phyloP scores from a whole-genome alignment of 1,284 basidiomycete genomes.

The Microbotryum violaceum region DNA sequence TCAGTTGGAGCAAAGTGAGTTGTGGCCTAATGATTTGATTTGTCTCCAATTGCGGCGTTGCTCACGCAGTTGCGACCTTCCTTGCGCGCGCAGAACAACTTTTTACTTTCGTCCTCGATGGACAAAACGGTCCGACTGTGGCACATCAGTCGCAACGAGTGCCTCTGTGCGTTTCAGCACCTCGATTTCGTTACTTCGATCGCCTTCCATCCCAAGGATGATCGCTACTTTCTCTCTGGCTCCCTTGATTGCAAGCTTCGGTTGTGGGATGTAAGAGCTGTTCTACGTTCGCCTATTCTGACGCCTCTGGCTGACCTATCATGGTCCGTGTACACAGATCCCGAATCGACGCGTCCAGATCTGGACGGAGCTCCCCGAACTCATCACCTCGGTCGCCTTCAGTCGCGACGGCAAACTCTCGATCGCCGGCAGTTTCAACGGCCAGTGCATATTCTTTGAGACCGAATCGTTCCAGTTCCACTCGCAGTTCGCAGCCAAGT shows the following conservation, averaged over 20 bases:
- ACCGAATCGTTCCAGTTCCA: constrained; percentile 36
- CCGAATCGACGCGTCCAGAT: constrained; percentile 31
- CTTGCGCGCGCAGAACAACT: constrained; percentile 36
- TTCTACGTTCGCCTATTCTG: background rate
- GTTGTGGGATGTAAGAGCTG: constrained; percentile 38
- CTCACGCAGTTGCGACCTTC: no score
- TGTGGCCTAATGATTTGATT: background rate
- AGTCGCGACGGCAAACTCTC: constrained; percentile 37
- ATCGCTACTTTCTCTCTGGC: constrained; percentile 42
- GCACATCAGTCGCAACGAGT: constrained; percentile 40
- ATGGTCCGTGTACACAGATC: constrained; percentile 14
- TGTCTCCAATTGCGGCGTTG: no score
- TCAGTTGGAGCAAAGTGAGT: constrained; percentile 42
- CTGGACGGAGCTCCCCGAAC: constrained; percentile 38
- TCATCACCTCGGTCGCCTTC: constrained; percentile 42
- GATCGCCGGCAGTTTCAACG: constrained; percentile 40
- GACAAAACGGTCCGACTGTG: constrained; percentile 44
- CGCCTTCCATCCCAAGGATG: constrained; percentile 40
- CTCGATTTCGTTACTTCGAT: constrained; percentile 42
- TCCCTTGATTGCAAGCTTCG: constrained; percentile 42
- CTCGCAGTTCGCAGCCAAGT: constrained; percentile 37
- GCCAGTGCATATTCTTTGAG: constrained; percentile 38
- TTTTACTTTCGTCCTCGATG: constrained; percentile 41
- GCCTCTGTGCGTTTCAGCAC: constrained; percentile 41
- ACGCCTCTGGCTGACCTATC: background rate